These are phyloP conservation scores for Dendrocalamus latiflorus DNA, from an alignment of 202 grass and related monocot genomes.

Conservation along the genomic window DNA sequence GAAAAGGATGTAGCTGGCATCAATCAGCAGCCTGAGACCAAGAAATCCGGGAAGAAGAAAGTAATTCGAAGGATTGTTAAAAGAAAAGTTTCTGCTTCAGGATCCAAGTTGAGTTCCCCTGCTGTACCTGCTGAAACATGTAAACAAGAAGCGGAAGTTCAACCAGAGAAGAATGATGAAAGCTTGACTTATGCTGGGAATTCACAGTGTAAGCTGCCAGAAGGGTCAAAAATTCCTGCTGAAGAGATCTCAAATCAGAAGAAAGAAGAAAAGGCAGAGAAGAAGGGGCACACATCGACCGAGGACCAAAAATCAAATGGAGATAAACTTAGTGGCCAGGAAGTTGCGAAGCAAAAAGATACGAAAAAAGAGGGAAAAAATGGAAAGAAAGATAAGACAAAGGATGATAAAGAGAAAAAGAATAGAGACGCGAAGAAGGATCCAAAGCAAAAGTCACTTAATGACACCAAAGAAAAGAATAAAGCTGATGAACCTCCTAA, in stretches of 20 bases:
- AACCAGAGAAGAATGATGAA: constrained; percentile 46
- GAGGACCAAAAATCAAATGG: constrained; percentile 13
- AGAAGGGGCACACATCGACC: constrained; percentile 6
- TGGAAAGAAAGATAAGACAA: constrained; percentile 40
- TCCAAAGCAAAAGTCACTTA: constrained; percentile 43
- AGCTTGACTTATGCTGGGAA: constrained; percentile 13
- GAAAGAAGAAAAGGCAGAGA: constrained; percentile 43
- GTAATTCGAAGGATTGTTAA: constrained; percentile 85
- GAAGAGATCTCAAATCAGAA: constrained; percentile 35
- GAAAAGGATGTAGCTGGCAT: constrained; percentile 7
- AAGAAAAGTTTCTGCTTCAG: constrained; percentile 54
- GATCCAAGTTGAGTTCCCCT: constrained; percentile 28
- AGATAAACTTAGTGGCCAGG: constrained; percentile 31
- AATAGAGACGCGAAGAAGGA: constrained; percentile 48
- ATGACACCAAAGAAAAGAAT: constrained; percentile 56
- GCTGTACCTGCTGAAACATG: constrained; percentile 39
- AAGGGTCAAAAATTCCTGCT: constrained; percentile 18
- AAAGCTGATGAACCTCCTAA: constrained; percentile 68
- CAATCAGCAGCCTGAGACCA: constrained; percentile 30
- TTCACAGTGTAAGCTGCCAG: constrained; percentile 39
- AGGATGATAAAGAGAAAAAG: constrained; percentile 55
- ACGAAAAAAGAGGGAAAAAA: constrained; percentile 38
- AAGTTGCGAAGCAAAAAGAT: constrained; percentile 36
- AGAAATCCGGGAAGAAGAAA: constrained; percentile 66
- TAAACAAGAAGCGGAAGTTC: constrained; percentile 28